These are phyloP conservation scores for Salisapilia sapeloensis DNA, from an alignment of 352 stramenopile species.

Conservation along the genomic window DNA sequence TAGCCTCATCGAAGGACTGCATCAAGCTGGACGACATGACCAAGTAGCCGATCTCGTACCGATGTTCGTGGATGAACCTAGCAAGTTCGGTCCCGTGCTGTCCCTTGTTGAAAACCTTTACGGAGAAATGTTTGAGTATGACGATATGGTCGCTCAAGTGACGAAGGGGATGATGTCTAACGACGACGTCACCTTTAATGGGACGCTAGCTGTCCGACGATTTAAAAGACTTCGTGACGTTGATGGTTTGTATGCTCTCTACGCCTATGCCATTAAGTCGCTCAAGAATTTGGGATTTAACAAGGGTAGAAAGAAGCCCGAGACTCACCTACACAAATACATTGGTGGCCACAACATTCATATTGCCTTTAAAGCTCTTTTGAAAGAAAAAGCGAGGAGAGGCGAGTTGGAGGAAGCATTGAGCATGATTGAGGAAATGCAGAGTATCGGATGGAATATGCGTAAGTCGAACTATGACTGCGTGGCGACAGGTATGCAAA, in stretches of 20 bases:
- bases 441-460: conserved; percentile 10
- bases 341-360: conserved; percentile 26
- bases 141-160: conserved; percentile 24
- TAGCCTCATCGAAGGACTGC: conserved; percentile 25
- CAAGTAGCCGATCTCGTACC: conserved; percentile 41
- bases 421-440: conserved; percentile 12
- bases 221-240: conserved; percentile 31
- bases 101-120: conserved; percentile 29
- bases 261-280: conserved; percentile 21
- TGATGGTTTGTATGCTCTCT: conserved; percentile 14
- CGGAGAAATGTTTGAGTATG: conserved; percentile 13
- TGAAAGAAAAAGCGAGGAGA: conserved; percentile 28
- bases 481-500: conserved; percentile 5
- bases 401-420: conserved; percentile 16
- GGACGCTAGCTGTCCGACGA: conserved; percentile 17
- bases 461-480: conserved; percentile 1
- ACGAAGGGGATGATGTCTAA: conserved; percentile 36
- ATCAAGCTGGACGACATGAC: conserved; percentile 19
- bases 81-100: conserved; percentile 23
- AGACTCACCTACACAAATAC: conserved; percentile 3
- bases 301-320: conserved; percentile 2
- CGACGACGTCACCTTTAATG: conserved; percentile 21
- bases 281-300: conserved; percentile 10
- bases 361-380: conserved; percentile 20
- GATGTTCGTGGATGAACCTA: conserved; percentile 19